These are phyloP conservation scores for Sanghuangporus weigelae DNA, from an alignment of 1,284 basidiomycete species.

Conservation along the genomic window DNA sequence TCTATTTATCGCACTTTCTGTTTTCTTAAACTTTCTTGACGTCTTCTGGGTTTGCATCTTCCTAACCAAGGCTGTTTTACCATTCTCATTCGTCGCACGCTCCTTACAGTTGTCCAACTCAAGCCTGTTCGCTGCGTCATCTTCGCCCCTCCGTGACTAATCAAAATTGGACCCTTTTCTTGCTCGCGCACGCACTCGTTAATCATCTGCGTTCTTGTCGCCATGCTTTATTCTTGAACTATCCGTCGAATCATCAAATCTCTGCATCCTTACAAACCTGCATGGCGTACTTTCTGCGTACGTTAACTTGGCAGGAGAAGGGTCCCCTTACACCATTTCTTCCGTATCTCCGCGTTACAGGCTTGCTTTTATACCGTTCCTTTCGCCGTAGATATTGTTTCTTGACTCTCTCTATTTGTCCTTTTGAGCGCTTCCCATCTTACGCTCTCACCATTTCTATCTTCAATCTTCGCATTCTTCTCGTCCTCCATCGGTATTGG, in stretches of 20 bases:
- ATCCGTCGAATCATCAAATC: too few relatives aligned
- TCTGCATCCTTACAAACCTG: not conserved
- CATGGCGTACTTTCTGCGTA: not conserved
- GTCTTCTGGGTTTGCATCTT: not conserved
- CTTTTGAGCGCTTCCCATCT: conserved; percentile 1
- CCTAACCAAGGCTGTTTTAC: not conserved
- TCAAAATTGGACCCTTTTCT: not conserved
- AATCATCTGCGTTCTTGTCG: not conserved
- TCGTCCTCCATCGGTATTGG: conserved; percentile 7
- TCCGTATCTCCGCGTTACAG: not conserved
- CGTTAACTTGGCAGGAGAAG: not conserved
- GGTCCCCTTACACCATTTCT: not conserved
- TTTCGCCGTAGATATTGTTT: conserved; percentile 6
- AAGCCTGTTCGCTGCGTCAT: not conserved
- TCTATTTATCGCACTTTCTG: not conserved
- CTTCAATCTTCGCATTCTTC: conserved; percentile 3
- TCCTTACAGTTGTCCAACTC: not conserved
- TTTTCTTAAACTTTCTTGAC: not conserved
- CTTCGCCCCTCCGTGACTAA: not conserved
- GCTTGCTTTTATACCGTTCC: not conserved
- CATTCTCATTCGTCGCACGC: conserved; percentile 7
- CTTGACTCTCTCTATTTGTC: not conserved
- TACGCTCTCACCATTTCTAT: not conserved
- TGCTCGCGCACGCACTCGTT: not conserved
- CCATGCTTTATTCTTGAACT: not conserved